phyloP scores from a whole-genome alignment of 306 rosid species.

The Aeschynomene evenia region DNA sequence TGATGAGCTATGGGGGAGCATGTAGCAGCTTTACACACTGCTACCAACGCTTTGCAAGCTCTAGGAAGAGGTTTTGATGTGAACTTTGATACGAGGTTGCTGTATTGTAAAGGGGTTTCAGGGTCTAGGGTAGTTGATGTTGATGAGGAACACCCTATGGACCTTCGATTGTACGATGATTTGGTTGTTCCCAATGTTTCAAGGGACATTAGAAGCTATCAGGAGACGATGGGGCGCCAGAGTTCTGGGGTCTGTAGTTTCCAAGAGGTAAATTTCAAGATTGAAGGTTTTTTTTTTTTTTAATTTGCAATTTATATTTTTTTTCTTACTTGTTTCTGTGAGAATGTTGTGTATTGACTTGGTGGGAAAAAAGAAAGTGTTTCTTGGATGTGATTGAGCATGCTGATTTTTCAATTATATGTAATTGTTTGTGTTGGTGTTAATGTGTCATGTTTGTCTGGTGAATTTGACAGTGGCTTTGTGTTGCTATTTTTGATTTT shows the following conservation, averaged over 20 bases:
- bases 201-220: conserved; percentile 58
- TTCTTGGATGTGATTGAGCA: background rate
- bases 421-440: background rate
- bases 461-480: background rate
- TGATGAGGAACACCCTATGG: conserved; percentile 58
- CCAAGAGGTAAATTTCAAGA: conserved; percentile 50
- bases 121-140: conserved; percentile 73
- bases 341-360: background rate
- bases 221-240: conserved; percentile 46
- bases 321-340: background rate
- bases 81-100: conserved; percentile 87
- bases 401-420: background rate
- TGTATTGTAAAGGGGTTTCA: conserved; percentile 79
- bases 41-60: conserved; percentile 81
- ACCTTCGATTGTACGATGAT: conserved; percentile 61
- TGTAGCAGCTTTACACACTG: conserved; percentile 83
- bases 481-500: background rate
- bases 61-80: conserved; percentile 92
- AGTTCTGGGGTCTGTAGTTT: conserved; percentile 73
- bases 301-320: too few relatives aligned
- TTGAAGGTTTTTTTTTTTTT: background rate
- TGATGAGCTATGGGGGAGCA: conserved; percentile 85
- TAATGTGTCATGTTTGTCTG: background rate
- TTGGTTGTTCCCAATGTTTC: conserved; percentile 67
- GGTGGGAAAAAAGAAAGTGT: background rate